Percentiles rank a stretch among this genome's conserved stretches.
phyloP scores from a whole-genome alignment of 805 yeast species.

The Komagataella populi region DNA sequence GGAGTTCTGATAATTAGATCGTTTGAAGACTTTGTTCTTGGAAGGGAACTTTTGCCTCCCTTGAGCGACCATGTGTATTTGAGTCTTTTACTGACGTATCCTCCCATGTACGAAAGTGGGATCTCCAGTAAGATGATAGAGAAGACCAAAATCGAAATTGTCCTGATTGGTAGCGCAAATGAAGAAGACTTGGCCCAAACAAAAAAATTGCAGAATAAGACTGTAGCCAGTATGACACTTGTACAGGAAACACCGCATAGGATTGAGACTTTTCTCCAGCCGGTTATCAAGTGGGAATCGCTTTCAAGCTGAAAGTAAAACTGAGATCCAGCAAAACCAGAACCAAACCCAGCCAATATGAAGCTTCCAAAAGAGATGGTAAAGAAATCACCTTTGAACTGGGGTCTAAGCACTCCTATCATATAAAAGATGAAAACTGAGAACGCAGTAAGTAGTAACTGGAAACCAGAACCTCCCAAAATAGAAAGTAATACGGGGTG shows the following conservation, averaged over 20 bases:
- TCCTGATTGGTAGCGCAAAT: conserved; percentile 66
- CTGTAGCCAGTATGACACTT: conserved; percentile 29
- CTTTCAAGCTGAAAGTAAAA: conserved; percentile 42
- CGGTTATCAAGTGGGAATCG: conserved; percentile 17
- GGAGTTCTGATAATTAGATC: conserved; percentile 4
- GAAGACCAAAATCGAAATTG: conserved; percentile 45
- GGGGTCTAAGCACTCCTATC: conserved; percentile 45
- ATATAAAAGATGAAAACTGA: conserved; percentile 49
- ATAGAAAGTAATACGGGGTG: conserved; percentile 36
- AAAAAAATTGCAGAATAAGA: conserved; percentile 47
- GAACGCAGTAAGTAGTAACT: conserved; percentile 48
- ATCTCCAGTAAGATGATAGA: conserved; percentile 54
- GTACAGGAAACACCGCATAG: conserved; percentile 37
- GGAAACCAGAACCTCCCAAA: conserved; percentile 63
- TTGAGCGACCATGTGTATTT: not conserved
- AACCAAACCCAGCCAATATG: conserved; percentile 56
- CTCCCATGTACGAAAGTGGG: conserved; percentile 71
- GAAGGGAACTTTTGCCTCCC: not conserved
- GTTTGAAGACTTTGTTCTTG: not conserved
- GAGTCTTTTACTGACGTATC: conserved; percentile 22
- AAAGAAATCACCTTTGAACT: conserved; percentile 53
- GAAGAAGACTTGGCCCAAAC: conserved; percentile 71
- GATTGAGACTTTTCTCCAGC: conserved; percentile 25
- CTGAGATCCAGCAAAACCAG: conserved; percentile 61
- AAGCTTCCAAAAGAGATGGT: conserved; percentile 47